These are phyloP conservation scores for Alternaria longipes DNA, from an alignment of 2,329 filamentous ascomycete genomes.

Conservation along the genomic window DNA sequence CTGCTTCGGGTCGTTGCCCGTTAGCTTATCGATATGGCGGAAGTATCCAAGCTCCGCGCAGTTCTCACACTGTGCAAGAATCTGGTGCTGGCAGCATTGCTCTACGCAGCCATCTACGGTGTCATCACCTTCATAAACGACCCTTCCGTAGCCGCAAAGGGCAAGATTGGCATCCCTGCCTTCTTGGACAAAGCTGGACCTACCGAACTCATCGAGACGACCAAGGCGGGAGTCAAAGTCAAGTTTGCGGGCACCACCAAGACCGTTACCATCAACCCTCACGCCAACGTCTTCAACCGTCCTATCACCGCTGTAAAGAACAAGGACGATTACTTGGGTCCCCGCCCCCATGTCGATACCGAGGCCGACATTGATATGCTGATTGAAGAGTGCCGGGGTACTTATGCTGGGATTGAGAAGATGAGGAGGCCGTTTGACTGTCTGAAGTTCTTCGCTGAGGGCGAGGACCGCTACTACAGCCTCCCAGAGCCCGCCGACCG, in stretches of 20 bases:
- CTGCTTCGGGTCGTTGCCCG: constrained; percentile 30
- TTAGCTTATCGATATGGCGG: constrained; percentile 43
- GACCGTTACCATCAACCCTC: constrained; percentile 59
- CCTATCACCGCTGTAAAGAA: constrained; percentile 60
- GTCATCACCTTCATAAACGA: constrained; percentile 54
- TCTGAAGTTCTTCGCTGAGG: constrained; percentile 60
- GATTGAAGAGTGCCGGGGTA: constrained; percentile 63
- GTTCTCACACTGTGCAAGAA: constrained; percentile 55
- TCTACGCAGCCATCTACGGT: constrained; percentile 55
- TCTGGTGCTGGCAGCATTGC: constrained; percentile 52
- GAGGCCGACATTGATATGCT: constrained; percentile 63
- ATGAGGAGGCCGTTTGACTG: constrained; percentile 65
- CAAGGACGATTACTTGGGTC: constrained; percentile 63
- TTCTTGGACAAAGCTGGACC: constrained; percentile 54
- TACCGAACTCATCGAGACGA: constrained; percentile 53
- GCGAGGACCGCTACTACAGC: constrained; percentile 61
- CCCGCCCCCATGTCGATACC: constrained; percentile 62
- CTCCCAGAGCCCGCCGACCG: constrained; percentile 54
- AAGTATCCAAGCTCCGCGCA: constrained; percentile 42
- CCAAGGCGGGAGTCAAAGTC: constrained; percentile 53
- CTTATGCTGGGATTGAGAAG: constrained; percentile 62
- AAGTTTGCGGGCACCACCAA: constrained; percentile 55
- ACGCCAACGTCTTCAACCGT: constrained; percentile 64
- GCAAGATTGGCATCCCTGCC: constrained; percentile 54
- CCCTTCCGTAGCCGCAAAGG: constrained; percentile 51